Conservation (phyloP, 1,284 basidiomycete species). For the Hypsizygus ulmarius region DNA sequence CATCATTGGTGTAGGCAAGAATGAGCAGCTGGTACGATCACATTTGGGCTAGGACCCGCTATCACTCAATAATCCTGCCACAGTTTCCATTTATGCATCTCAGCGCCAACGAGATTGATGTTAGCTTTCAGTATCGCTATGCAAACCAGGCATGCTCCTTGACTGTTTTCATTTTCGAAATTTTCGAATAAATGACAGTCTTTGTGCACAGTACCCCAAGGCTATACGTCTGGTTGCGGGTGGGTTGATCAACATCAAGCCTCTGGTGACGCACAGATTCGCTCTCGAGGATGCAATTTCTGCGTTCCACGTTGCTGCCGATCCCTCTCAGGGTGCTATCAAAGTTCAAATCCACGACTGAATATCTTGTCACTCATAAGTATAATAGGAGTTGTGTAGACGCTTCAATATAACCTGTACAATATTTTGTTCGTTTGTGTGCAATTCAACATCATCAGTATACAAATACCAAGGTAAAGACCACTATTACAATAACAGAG, state of each 20-base stretch:
- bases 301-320: conserved; percentile 78
- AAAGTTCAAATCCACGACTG: conserved; percentile 62
- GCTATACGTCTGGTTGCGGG: conserved; percentile 75
- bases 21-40: conserved; percentile 46
- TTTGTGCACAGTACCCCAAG: conserved; percentile 61
- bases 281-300: conserved; percentile 71
- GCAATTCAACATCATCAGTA: too few species aligned
- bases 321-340: conserved; percentile 62
- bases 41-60: not conserved
- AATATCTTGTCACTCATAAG: conserved; percentile 6
- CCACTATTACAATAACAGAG: too few species aligned
- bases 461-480: not conserved
- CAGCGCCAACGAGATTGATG: conserved; percentile 63
- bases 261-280: conserved; percentile 83
- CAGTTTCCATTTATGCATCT: conserved; percentile 71
- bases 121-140: conserved; percentile 64
- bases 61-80: not conserved
- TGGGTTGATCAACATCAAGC: conserved; percentile 74
- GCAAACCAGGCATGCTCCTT: conserved; percentile 47
- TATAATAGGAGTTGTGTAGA: not conserved
- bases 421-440: too few species aligned
- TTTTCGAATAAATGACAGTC: conserved; percentile 2
- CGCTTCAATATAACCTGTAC: too few species aligned
- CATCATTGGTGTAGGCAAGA: conserved; percentile 63
- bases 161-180: not conserved